A percentile compares a stretch with the other conserved stretches of the same genome.
phyloP scores from a whole-genome alignment of 768 basidiomycete genomes.

The Imleria badia region DNA sequence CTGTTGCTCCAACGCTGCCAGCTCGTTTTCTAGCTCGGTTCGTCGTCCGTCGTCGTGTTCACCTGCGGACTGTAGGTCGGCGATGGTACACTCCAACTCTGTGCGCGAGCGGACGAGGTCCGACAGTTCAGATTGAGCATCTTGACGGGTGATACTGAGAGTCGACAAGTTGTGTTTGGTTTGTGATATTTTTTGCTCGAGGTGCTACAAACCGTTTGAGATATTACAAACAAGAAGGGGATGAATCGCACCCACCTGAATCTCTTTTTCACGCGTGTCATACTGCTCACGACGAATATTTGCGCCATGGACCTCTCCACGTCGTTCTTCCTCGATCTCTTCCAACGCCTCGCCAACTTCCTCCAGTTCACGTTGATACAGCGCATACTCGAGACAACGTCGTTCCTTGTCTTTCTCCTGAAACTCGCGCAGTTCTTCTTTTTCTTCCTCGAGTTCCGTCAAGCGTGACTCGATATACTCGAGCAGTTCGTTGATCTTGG shows the following conservation, averaged over 20 bases:
- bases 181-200: conserved; percentile 72
- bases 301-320: conserved; percentile 78
- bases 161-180: conserved; percentile 72
- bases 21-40: conserved; percentile 62
- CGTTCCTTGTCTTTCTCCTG: conserved; percentile 95
- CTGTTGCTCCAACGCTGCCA: conserved; percentile 55
- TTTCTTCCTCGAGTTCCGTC: conserved; percentile 93
- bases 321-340: conserved; percentile 80
- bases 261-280: conserved; percentile 79
- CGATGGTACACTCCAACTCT: conserved; percentile 80
- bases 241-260: conserved; percentile 53
- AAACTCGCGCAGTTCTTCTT: conserved; percentile 95
- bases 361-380: conserved; percentile 88
- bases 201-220: conserved; percentile 44
- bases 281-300: conserved; percentile 83
- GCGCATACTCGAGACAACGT: conserved; percentile 90
- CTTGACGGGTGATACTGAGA: conserved; percentile 64
- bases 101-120: conserved; percentile 85
- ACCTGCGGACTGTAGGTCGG: conserved; percentile 69
- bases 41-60: conserved; percentile 65
- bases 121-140: conserved; percentile 78
- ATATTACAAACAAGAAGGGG: background rate
- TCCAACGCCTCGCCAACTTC: conserved; percentile 86
- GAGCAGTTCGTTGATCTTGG: conserved; percentile 87
- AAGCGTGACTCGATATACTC: conserved; percentile 90